phyloP scores from a whole-genome alignment of 371 early-diverging fungal genomes.

The Mucor lusitanicus region DNA sequence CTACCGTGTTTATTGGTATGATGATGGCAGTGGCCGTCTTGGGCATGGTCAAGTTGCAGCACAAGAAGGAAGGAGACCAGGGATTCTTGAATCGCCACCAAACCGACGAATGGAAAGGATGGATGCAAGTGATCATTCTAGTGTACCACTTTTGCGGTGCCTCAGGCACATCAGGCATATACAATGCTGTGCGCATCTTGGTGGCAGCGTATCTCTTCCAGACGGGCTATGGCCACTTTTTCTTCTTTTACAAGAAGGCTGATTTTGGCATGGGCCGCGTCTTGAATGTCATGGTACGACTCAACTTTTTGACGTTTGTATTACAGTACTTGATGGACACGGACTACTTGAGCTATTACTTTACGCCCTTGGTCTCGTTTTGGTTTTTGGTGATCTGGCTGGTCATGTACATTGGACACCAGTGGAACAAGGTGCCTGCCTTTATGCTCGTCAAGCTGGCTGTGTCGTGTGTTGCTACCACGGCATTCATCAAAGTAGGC shows the following conservation, averaged over 20 bases:
- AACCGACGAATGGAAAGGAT: slow-evolving; percentile 88
- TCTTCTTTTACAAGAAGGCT: slow-evolving; percentile 69
- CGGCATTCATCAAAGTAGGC: slow-evolving; percentile 40
- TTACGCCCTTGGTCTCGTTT: slow-evolving; percentile 76
- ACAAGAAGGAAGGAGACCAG: slow-evolving; percentile 29
- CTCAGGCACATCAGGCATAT: slow-evolving; percentile 60
- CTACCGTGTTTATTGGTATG: slow-evolving; percentile 45
- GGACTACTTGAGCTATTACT: slow-evolving; percentile 75
- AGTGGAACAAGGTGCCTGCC: slow-evolving; percentile 43
- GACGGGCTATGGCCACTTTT: slow-evolving; percentile 80
- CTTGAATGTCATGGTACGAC: slow-evolving; percentile 63
- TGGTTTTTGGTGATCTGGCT: slow-evolving; percentile 74
- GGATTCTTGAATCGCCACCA: slow-evolving; percentile 72
- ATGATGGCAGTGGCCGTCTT: slow-evolving; percentile 32
- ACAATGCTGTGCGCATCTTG: slow-evolving; percentile 71
- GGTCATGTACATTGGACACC: slow-evolving; percentile 60
- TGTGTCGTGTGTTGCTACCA: slow-evolving; percentile 37
- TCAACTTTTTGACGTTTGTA: slow-evolving; percentile 69
- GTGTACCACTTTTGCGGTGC: slow-evolving; percentile 74
- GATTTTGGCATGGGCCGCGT: slow-evolving; percentile 67
- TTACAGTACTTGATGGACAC: slow-evolving; percentile 72
- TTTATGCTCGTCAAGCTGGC: slow-evolving; percentile 56
- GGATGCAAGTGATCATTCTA: slow-evolving; percentile 83
- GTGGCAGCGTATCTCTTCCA: slow-evolving; percentile 81
- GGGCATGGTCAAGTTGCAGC: slow-evolving; percentile 49